Evolutionary conservation across 169 alveolate species (phyloP).

Genomic region (Cardiosporidium cionae): DNA sequence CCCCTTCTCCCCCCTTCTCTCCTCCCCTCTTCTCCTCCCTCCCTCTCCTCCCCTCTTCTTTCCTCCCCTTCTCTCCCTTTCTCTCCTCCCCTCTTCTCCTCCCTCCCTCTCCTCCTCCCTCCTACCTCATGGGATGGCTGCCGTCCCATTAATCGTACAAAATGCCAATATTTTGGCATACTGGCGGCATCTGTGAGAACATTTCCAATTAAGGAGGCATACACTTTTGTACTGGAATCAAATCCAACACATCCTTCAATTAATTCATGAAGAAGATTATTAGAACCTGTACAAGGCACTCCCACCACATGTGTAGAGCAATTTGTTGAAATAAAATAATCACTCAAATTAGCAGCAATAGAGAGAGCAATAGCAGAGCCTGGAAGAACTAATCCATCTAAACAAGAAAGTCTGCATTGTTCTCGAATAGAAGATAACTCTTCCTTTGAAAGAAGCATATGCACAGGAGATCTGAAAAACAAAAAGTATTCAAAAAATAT

Average conservation of each 20-base stretch:
- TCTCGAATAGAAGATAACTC: conserved; percentile 18
- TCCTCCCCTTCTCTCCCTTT: no score
- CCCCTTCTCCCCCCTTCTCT: no score
- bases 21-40: no score
- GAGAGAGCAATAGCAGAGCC: conserved; percentile 92
- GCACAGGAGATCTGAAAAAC: no score
- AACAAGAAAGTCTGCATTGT: conserved; percentile 47
- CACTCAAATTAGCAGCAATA: conserved; percentile 72
- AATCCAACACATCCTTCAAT: conserved; percentile 88
- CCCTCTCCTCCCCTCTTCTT: no score
- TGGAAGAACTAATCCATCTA: conserved; percentile 88
- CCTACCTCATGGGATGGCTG: conserved; percentile 63
- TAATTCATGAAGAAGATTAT: conserved; percentile 35
- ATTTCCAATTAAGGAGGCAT: conserved; percentile 93
- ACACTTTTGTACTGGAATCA: conserved; percentile 90
- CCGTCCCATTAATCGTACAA: conserved; percentile 94
- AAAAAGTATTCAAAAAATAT: no score
- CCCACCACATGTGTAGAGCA: conserved; percentile 86
- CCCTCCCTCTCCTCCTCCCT: no score
- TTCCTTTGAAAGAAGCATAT: no score
- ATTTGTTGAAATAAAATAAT: conserved; percentile 67
- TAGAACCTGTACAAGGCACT: conserved; percentile 91
- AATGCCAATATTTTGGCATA: conserved; percentile 96
- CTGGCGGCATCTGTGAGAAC: conserved; percentile 94
- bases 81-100: no score